These are phyloP conservation scores for Cinnamomum micranthum DNA, from an alignment of 164 flowering plant genomes.

Conservation along the genomic window DNA sequence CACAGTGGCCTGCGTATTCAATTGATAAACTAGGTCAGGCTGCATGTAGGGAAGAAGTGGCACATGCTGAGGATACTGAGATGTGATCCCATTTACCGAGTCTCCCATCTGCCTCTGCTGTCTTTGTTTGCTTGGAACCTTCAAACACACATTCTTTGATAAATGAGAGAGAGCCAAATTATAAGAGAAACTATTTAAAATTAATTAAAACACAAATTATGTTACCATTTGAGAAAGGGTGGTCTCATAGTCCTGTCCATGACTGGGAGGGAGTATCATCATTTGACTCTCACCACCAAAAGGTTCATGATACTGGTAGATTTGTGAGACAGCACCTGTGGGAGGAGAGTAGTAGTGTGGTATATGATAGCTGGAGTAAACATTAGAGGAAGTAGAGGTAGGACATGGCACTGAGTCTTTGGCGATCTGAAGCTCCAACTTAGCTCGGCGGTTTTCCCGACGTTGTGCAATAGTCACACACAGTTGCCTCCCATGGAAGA, in stretches of 20 bases:
- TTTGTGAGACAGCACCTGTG: background rate
- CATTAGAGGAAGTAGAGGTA: background rate
- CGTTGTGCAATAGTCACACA: conserved; percentile 24
- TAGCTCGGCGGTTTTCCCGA: conserved; percentile 16
- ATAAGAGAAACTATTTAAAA: background rate
- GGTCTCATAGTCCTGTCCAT: background rate
- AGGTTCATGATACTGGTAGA: conserved; percentile 5
- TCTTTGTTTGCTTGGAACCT: conserved; percentile 12
- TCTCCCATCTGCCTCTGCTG: conserved; percentile 1
- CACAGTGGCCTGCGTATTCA: background rate
- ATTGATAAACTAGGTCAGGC: background rate
- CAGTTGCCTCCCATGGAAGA: conserved; percentile 17
- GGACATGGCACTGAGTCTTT: background rate
- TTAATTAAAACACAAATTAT: background rate
- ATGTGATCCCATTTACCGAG: background rate
- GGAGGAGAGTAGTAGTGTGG: conserved; percentile 5
- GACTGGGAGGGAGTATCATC: background rate
- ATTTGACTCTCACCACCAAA: conserved; percentile 1
- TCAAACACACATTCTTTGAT: background rate
- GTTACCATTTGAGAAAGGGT: conserved; percentile 14
- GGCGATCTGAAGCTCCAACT: background rate
- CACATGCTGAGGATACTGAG: background rate
- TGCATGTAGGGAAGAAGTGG: background rate
- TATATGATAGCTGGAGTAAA: background rate
- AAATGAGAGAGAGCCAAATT: background rate